Percentiles rank a stretch among this genome's conserved stretches.
Conservation (phyloP, 495 filamentous ascomycete species). For the Aspergillus panamensis region DNA sequence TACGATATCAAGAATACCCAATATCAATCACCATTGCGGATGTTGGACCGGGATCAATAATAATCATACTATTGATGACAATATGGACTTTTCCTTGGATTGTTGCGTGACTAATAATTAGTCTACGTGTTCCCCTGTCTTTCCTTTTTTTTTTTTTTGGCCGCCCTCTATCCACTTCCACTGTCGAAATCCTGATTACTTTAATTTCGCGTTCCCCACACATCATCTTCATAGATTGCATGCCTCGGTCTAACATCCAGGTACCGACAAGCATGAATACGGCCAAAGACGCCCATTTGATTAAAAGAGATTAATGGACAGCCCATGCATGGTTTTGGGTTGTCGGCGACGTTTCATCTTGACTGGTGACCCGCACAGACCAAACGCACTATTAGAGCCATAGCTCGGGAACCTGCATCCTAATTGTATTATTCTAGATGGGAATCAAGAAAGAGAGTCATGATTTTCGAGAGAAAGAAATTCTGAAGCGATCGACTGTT, state of each 20-base stretch:
- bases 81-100: too few species aligned
- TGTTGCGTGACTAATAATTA: not conserved
- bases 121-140: not conserved
- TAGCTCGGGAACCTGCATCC: slow-evolving; percentile 13
- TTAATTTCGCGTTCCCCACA: not conserved
- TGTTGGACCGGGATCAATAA: too few species aligned
- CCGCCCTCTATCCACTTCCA: not conserved
- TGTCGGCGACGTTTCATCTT: slow-evolving; percentile 17
- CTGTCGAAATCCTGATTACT: not conserved
- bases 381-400: slow-evolving; percentile 11
- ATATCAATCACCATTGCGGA: too few species aligned
- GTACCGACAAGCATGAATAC: not conserved
- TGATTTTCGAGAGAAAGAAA: too few species aligned
- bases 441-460: not conserved
- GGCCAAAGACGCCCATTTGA: not conserved
- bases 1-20: too few species aligned
- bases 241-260: slow-evolving; percentile 5
- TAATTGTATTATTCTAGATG: not conserved
- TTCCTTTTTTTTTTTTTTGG: not conserved
- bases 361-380: slow-evolving; percentile 21
- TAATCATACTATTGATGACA: too few species aligned
- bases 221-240: not conserved
- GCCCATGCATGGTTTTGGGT: not conserved
- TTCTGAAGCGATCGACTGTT: too few species aligned
- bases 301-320: slow-evolving; percentile 2